These are phyloP conservation scores for Thelonectria rubi DNA, from an alignment of 2,329 filamentous ascomycete genomes.

Conservation along the genomic window DNA sequence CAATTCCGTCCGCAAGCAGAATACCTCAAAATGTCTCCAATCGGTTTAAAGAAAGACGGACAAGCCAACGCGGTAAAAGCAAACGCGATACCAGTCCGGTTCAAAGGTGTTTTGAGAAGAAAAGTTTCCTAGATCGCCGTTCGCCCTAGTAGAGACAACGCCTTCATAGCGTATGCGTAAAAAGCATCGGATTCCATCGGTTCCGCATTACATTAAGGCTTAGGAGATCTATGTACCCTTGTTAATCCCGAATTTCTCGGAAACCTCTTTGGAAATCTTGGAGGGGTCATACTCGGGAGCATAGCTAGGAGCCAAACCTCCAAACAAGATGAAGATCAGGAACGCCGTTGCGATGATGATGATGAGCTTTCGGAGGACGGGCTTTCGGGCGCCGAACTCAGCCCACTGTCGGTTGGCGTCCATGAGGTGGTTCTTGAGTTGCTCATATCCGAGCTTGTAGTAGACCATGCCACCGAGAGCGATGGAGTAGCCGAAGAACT, in stretches of 20 bases:
- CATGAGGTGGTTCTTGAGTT: conserved; percentile 80
- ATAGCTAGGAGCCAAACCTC: conserved; percentile 70
- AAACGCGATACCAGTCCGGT: conserved; percentile 36
- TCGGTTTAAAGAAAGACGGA: conserved; percentile 36
- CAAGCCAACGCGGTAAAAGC: conserved; percentile 38
- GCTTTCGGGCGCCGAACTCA: conserved; percentile 82
- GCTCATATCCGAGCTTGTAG: conserved; percentile 87
- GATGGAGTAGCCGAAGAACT: conserved; percentile 86
- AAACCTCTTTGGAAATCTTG: conserved; percentile 58
- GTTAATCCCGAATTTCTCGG: conserved; percentile 58
- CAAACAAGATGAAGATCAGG: conserved; percentile 75
- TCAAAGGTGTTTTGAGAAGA: conserved; percentile 37
- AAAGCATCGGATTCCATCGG: conserved; percentile 28
- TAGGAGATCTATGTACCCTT: conserved; percentile 34
- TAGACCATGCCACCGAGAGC: conserved; percentile 79
- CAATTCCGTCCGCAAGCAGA: conserved; percentile 43
- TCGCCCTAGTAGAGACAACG: conserved; percentile 43
- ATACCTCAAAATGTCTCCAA: conserved; percentile 45
- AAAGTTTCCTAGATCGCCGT: conserved; percentile 45
- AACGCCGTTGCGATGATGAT: conserved; percentile 72
- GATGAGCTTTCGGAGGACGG: conserved; percentile 79
- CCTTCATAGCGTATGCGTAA: conserved; percentile 26
- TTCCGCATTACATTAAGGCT: conserved; percentile 27
- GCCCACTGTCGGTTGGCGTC: conserved; percentile 82
- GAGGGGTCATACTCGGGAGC: conserved; percentile 63